Base-by-base conservation (phyloP, 73 alveolate species). In the Paraurostyla sp. region DNA sequence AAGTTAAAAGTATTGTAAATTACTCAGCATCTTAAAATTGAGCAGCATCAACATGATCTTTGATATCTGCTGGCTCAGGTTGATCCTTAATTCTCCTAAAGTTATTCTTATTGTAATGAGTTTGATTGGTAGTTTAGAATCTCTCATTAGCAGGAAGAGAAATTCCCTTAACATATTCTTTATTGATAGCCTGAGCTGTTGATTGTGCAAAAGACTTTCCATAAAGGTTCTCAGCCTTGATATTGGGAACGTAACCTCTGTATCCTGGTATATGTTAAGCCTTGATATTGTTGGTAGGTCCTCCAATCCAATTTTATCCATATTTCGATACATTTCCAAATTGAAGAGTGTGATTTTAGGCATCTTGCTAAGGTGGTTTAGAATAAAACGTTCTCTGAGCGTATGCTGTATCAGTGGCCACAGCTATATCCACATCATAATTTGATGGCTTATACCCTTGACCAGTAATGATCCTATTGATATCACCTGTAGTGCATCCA, bases 401-500 rank as follows among this genome's bases (percentile, higher is more conserved):
- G 49, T n/a, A 43, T 11, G 85, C 52, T 11, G 52, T 20, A 11
- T 69, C 58, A 18, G 33, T 43, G 11, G 40, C 40, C 7, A 9
- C 69, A 18, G 65, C 29, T 25, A 43, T 18, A 43, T 69, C 85
- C 11, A 69, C 85, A 36, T 69, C 63, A 36, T 43, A 18, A 23
- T 43, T 36, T 13, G 63, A 43, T 36, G 85, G 63, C 85, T 69
- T 36, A 23, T 43, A 43, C 23, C 65, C 85, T 36, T 27, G 22
- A 7, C 49, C 85, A 11, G 63, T 87, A 54, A 87, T 73, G 60
- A 87, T 68, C n/a, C 93, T 25, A 35, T 80, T 25, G 36, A 54
- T 71, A 4, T 85, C 93, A 4, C 93, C 94, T n/a, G 90, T 60
- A 18, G 94, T 88, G 68, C 75, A 38, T 11, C 91, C 94, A 60